A percentile compares a stretch with the other conserved stretches of the same genome.
phyloP scores from a whole-genome alignment of 1,284 basidiomycete genomes.

The Leucoagaricus sp. region DNA sequence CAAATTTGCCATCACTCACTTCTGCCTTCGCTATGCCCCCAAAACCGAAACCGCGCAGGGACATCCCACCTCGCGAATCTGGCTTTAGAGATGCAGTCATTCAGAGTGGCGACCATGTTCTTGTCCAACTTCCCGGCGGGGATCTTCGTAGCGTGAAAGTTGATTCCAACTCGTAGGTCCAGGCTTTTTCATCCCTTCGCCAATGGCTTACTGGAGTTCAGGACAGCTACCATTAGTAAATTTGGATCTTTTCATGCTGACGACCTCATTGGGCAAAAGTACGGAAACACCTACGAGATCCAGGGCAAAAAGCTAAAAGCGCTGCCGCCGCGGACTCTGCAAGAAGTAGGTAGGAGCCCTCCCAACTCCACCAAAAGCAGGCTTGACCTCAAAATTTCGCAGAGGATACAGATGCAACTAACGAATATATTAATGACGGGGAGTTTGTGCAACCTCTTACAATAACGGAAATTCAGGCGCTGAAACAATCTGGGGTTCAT shows the following conservation, averaged over 20 bases:
- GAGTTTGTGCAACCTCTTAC: slow-evolving; percentile 79
- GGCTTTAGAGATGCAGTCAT: slow-evolving; percentile 37
- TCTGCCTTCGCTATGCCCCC: slow-evolving; percentile 5
- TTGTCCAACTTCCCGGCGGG: slow-evolving; percentile 69
- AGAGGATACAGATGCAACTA: slow-evolving; percentile 92
- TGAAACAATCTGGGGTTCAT: slow-evolving; percentile 77
- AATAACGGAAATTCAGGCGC: slow-evolving; percentile 75
- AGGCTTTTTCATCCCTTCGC: slow-evolving; percentile 10
- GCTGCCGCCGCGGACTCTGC: slow-evolving; percentile 61
- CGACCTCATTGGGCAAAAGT: slow-evolving; percentile 72
- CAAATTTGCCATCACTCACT: slow-evolving; percentile 8
- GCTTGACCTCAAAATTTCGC: slow-evolving; percentile 7
- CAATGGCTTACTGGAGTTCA: slow-evolving; percentile 31
- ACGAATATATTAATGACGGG: slow-evolving; percentile 86
- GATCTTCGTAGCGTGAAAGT: slow-evolving; percentile 69
- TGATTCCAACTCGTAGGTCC: slow-evolving; percentile 62
- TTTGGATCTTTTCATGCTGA: slow-evolving; percentile 72
- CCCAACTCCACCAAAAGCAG: background rate
- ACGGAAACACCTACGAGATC: slow-evolving; percentile 80
- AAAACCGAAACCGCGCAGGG: slow-evolving; percentile 6
- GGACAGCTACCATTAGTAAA: slow-evolving; percentile 69
- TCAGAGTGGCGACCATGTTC: slow-evolving; percentile 60
- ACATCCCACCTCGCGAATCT: background rate
- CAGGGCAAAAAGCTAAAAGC: slow-evolving; percentile 63
- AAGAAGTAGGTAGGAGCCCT: slow-evolving; percentile 57